Base-by-base conservation (phyloP, 257 asterid species). In the Jacaranda copaia region DNA sequence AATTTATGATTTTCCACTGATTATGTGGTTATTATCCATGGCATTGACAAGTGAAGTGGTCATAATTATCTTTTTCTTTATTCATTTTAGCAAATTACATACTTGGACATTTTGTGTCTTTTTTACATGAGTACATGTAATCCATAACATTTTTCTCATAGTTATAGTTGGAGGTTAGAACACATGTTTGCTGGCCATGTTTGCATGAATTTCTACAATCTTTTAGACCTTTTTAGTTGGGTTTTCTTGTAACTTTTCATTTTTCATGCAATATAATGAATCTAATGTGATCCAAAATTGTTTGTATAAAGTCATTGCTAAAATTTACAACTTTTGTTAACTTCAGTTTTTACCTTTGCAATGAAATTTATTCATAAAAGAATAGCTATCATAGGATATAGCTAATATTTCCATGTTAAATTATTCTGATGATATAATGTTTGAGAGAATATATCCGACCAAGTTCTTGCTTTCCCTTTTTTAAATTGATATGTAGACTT, bases 101-200 rank as follows among this genome's bases (percentile, higher is more conserved):
- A 2, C 32, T 25, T 25, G 32, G 32, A 25, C 32, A 0, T 2
- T 25, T 2, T 25, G 32, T 25, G 32, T 25, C 32, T 25, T 25
- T 25, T 25, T 25, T 25, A 25, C 32, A n/a, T n/a, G 32, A 25
- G 32, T 25, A 25, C 32, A 25, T 25, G 32, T 25, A 25, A 25
- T 25, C 2, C 32, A 25, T 25, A 25, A 25, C 32, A 0, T 25
- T 25, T 25, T 25, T 25, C 1, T 48, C n/a, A 48, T 48, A 35
- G 16, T 48, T 72, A 6, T 43, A 8, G 25, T 0, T 76, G 38
- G 70, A 45, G 25, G 39, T 6, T 66, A 46, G 71, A 75, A 66
- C 80, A 76, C 84, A 74, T 70, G 74, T 60, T 65, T 58, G 8
- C 57, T 69, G 76, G 32, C 55, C 72, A 18, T 66, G 46, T 77